A percentile compares a stretch with the other conserved stretches of the same genome.
These are phyloP conservation scores for Sicyos edulis DNA, from an alignment of 306 rosid species.

Conservation along the genomic window DNA sequence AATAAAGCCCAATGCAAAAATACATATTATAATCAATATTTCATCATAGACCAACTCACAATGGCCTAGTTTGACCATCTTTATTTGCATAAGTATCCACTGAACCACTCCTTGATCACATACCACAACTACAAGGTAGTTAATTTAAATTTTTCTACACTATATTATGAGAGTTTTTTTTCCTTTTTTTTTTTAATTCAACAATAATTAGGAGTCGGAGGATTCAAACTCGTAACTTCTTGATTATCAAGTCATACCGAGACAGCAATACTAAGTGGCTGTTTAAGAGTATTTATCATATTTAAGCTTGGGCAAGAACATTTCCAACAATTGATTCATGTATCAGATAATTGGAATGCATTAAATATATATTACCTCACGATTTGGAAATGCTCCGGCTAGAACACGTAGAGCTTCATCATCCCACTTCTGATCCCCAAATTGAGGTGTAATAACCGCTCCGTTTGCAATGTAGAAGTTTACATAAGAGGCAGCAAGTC, in stretches of 20 bases:
- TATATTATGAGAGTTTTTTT: neutral
- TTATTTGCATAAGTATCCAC: too few relatives aligned
- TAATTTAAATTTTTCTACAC: neutral
- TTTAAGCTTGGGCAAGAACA: neutral
- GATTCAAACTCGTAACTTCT: too few relatives aligned
- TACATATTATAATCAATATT: too few relatives aligned
- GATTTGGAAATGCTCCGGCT: slow-evolving; percentile 57
- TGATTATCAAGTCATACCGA: too few relatives aligned
- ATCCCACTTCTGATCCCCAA: slow-evolving; percentile 85
- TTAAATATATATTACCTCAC: slow-evolving; percentile 40
- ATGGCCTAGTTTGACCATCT: too few relatives aligned
- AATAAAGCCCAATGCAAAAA: too few relatives aligned
- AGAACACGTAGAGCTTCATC: slow-evolving; percentile 68
- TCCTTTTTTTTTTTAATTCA: too few relatives aligned
- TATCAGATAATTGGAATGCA: neutral
- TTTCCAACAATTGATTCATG: neutral
- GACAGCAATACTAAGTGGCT: neutral
- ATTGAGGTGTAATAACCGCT: slow-evolving; percentile 70
- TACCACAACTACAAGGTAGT: too few relatives aligned
- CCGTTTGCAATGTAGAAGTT: slow-evolving; percentile 90
- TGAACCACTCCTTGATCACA: too few relatives aligned
- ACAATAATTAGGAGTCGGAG: too few relatives aligned
- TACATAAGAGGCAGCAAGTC: slow-evolving; percentile 92
- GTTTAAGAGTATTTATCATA: slow-evolving; percentile 2
- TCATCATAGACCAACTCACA: too few relatives aligned